phyloP scores from a whole-genome alignment of 805 yeast species.

The Candida lessepsii region DNA sequence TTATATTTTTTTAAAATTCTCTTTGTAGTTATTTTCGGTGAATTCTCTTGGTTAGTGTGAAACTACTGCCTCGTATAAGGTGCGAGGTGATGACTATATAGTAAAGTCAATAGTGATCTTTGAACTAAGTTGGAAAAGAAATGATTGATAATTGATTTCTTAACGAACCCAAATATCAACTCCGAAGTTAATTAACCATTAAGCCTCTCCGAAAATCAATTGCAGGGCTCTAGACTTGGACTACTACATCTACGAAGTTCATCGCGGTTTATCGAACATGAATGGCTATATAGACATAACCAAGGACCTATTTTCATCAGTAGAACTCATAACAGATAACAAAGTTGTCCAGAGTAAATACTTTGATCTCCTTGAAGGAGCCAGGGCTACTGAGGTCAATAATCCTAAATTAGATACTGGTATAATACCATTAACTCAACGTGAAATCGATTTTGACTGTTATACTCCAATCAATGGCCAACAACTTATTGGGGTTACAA shows the following conservation, averaged over 20 bases:
- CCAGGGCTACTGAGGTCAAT: conserved; percentile 80
- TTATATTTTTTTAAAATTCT: background rate
- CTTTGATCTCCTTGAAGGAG: conserved; percentile 76
- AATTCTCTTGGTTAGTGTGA: background rate
- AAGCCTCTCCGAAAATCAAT: too few species aligned
- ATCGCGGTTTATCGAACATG: conserved; percentile 3
- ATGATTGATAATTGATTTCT: too few species aligned
- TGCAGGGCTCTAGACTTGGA: too few species aligned
- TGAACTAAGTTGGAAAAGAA: too few species aligned
- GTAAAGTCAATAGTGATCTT: too few species aligned
- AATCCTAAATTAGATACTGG: conserved; percentile 79
- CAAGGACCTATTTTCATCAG: conserved; percentile 40
- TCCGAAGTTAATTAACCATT: too few species aligned
- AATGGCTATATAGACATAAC: conserved; percentile 52
- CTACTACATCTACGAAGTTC: too few species aligned
- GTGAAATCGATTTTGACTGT: conserved; percentile 49
- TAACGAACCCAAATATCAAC: too few species aligned
- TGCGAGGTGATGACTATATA: too few species aligned
- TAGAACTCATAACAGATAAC: conserved; percentile 44
- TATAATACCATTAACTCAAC: conserved; percentile 45
- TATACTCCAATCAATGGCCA: conserved; percentile 32
- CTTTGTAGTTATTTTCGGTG: background rate
- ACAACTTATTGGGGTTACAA: conserved; percentile 51
- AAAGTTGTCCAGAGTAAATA: conserved; percentile 56
- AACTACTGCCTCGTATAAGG: too few species aligned